phyloP scores from a whole-genome alignment of 2,329 filamentous ascomycete species.

The Ophiocordyceps australis region DNA sequence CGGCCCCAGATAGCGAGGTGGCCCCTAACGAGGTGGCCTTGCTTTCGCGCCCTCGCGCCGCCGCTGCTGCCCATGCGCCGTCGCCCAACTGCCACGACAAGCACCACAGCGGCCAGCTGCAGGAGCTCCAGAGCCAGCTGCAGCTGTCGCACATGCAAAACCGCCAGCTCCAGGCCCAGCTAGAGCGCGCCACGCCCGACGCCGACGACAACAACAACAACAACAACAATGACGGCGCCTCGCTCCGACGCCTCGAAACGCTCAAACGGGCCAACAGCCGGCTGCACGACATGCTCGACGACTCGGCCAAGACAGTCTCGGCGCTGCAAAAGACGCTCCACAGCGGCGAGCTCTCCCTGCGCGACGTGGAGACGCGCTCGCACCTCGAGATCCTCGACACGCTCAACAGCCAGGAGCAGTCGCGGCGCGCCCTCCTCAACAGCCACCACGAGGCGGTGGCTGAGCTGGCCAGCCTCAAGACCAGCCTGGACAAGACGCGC shows the following conservation, averaged over 20 bases:
- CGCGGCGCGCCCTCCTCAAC: conserved; percentile 62
- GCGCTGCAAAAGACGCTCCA: conserved; percentile 73
- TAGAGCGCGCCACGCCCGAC: conserved; percentile 52
- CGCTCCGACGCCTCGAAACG: conserved; percentile 67
- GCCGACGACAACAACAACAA: conserved; percentile 59
- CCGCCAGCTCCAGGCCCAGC: conserved; percentile 73
- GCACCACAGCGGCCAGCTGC: conserved; percentile 66
- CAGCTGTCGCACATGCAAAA: conserved; percentile 94
- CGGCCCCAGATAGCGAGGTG: conserved; percentile 52
- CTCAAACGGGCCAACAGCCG: conserved; percentile 83
- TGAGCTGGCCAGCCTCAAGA: conserved; percentile 74
- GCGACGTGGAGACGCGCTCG: conserved; percentile 81
- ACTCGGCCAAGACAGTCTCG: conserved; percentile 84
- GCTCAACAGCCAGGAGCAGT: conserved; percentile 84
- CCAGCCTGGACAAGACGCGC: conserved; percentile 71
- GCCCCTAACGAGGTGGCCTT: conserved; percentile 33
- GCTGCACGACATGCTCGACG: conserved; percentile 85
- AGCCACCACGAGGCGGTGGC: conserved; percentile 72
- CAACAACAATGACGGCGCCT: conserved; percentile 64
- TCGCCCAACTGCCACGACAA: conserved; percentile 75
- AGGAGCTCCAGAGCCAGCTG: conserved; percentile 84
- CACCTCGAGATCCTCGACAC: conserved; percentile 89
- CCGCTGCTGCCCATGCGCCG: conserved; percentile 45
- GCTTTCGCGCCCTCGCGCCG: conserved; percentile 53
- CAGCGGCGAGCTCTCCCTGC: conserved; percentile 71